Conservation (phyloP, 768 basidiomycete genomes). For the Trametopsis cervina region DNA sequence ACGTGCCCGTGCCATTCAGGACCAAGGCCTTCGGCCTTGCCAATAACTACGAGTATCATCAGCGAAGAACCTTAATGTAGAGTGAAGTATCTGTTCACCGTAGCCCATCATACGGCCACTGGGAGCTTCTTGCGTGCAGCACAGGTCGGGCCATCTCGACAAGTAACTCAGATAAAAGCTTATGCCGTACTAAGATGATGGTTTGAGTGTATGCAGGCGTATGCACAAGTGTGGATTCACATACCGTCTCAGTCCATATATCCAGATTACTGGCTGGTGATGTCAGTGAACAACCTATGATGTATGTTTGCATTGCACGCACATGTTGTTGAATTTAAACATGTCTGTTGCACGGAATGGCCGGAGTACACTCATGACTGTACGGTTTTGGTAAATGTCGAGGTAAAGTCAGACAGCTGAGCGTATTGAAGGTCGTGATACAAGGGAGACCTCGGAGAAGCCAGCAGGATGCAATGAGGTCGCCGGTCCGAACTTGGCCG, state of each 20-base stretch:
- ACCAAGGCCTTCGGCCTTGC: constrained; percentile 80
- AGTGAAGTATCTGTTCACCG: constrained; percentile 41
- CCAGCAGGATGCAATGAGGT: too few relatives aligned
- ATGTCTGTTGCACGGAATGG: constrained; percentile 87
- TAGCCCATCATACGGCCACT: constrained; percentile 89
- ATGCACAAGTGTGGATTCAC: constrained; percentile 16
- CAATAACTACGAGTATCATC: constrained; percentile 56
- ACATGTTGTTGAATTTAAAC: constrained; percentile 93
- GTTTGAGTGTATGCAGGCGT: neutral
- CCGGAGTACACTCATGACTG: constrained; percentile 72
- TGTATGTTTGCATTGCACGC: constrained; percentile 28
- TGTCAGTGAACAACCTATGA: constrained; percentile 4
- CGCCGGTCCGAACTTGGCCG: too few relatives aligned
- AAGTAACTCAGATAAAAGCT: constrained; percentile 87
- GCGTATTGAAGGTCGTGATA: too few relatives aligned
- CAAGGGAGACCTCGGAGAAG: too few relatives aligned
- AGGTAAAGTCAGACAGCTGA: neutral
- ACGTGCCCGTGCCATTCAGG: constrained; percentile 91
- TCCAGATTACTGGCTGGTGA: constrained; percentile 69
- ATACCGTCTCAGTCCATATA: constrained; percentile 94
- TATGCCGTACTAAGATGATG: constrained; percentile 64
- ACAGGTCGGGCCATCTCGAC: constrained; percentile 88
- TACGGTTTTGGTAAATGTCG: neutral
- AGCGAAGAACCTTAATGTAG: constrained; percentile 1
- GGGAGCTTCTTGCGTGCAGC: constrained; percentile 76